Conservation (phyloP, 305 asterid species). For the Stenogyne calaminthoides region DNA sequence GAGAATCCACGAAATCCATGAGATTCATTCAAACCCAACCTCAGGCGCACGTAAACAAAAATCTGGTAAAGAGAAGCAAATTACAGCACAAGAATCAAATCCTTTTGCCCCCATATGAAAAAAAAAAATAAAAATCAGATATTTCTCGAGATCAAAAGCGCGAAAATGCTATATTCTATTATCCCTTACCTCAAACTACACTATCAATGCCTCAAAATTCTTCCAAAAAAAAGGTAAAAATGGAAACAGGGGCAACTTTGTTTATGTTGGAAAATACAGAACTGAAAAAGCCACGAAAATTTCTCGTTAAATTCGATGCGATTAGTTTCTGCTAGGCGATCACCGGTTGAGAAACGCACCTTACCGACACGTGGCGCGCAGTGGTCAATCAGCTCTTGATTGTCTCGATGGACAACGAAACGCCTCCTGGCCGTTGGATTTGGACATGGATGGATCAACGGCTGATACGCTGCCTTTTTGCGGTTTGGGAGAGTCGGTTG, state of each 20-base stretch:
- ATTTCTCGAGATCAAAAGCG: conserved; percentile 15
- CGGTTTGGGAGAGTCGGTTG: conserved; percentile 29
- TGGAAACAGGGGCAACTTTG: background rate
- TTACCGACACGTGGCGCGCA: conserved; percentile 43
- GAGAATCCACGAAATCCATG: conserved; percentile 1
- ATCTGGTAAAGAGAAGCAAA: background rate
- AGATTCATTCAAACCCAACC: conserved; percentile 14
- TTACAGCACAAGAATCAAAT: conserved; percentile 25
- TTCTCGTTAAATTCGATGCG: conserved; percentile 43
- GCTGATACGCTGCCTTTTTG: conserved; percentile 23
- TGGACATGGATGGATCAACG: conserved; percentile 19
- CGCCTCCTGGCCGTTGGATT: conserved; percentile 49
- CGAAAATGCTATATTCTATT: conserved; percentile 19
- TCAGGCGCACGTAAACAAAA: conserved; percentile 12
- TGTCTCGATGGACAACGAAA: conserved; percentile 36
- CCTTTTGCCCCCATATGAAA: conserved; percentile 23
- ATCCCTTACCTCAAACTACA: background rate
- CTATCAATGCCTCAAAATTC: conserved; percentile 20
- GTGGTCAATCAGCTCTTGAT: conserved; percentile 17
- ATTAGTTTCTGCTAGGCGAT: conserved; percentile 52
- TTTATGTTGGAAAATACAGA: conserved; percentile 13
- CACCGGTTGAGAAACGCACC: conserved; percentile 29
- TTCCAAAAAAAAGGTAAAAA: background rate
- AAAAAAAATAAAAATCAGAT: background rate
- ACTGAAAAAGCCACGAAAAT: conserved; percentile 26